Evolutionary conservation across 768 basidiomycete species (phyloP).

Genomic region (Hericium rajendrae): DNA sequence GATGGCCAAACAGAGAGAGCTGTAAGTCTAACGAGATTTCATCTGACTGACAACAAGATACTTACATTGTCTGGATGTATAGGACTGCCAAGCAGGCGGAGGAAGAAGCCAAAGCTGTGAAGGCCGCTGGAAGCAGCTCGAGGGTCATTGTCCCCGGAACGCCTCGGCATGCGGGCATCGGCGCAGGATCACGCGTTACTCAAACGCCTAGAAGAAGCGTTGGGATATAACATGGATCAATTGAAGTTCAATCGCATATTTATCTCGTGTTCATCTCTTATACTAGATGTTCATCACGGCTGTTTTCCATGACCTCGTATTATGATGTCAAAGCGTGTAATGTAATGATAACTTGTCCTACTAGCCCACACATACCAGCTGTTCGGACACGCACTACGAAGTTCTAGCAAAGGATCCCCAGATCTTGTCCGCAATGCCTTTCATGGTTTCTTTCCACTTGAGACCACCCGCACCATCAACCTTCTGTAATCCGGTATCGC

Average conservation of each 20-base stretch:
- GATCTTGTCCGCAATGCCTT: constrained; percentile 19
- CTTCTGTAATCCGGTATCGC: neutral
- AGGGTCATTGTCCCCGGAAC: constrained; percentile 77
- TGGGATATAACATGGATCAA: constrained; percentile 39
- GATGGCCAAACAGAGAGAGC: constrained; percentile 78
- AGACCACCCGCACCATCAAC: constrained; percentile 6
- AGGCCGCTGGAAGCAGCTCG: constrained; percentile 43
- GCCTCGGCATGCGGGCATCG: constrained; percentile 61
- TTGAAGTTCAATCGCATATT: neutral
- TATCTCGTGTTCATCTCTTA: neutral
- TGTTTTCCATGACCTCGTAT: neutral
- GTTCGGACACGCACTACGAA: neutral
- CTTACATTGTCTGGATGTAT: constrained; percentile 1
- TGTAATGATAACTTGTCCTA: neutral
- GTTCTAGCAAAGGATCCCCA: constrained; percentile 13
- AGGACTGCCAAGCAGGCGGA: constrained; percentile 56
- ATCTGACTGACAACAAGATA: neutral
- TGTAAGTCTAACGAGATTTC: constrained; percentile 30
- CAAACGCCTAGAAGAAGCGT: constrained; percentile 70
- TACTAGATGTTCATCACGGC: neutral
- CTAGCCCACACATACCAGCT: neutral
- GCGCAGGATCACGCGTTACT: constrained; percentile 49
- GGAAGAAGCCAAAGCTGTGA: constrained; percentile 48
- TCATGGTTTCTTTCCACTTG: constrained; percentile 21
- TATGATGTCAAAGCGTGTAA: neutral